A percentile compares a stretch with the other conserved stretches of the same genome.
Conservation (phyloP, 2,329 filamentous ascomycete species). For the Teratosphaeria viscida region DNA sequence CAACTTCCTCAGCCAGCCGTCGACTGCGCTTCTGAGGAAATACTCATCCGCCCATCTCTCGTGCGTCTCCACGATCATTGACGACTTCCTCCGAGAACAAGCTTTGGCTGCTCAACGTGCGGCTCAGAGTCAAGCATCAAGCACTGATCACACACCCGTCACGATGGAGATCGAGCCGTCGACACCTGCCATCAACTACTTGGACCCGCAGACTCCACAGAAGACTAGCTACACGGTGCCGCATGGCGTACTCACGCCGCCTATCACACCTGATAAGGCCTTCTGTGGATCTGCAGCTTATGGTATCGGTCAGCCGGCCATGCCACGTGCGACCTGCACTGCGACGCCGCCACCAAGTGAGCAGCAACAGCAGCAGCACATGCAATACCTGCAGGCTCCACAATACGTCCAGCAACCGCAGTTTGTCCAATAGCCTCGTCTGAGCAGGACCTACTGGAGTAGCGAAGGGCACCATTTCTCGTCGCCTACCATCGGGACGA, state of each 20-base stretch:
- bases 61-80: constrained; percentile 52
- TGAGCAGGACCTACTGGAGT: neutral
- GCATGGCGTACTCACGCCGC: constrained; percentile 72
- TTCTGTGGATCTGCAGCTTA: constrained; percentile 15
- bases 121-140: constrained; percentile 19
- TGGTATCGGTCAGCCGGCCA: constrained; percentile 14
- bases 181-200: constrained; percentile 28
- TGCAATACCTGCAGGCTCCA: constrained; percentile 4
- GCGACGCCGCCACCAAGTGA: constrained; percentile 25
- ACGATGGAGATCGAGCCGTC: constrained; percentile 16
- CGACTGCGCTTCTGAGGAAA: constrained; percentile 56
- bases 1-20: constrained; percentile 56
- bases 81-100: constrained; percentile 56
- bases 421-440: constrained; percentile 15
- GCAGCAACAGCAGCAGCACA: constrained; percentile 14
- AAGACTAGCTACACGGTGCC: constrained; percentile 60
- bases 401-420: constrained; percentile 20
- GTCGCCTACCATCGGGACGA: neutral
- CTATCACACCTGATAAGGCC: constrained; percentile 65
- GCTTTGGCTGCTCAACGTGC: constrained; percentile 25
- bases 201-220: constrained; percentile 67
- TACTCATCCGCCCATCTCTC: constrained; percentile 58
- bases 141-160: neutral
- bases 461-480: neutral
- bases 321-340: constrained; percentile 16